Percentiles rank a stretch among this genome's conserved stretches.
Evolutionary conservation across 352 stramenopile genomes (phyloP).

Genomic region (Globisporangium rhizosaccharum): DNA sequence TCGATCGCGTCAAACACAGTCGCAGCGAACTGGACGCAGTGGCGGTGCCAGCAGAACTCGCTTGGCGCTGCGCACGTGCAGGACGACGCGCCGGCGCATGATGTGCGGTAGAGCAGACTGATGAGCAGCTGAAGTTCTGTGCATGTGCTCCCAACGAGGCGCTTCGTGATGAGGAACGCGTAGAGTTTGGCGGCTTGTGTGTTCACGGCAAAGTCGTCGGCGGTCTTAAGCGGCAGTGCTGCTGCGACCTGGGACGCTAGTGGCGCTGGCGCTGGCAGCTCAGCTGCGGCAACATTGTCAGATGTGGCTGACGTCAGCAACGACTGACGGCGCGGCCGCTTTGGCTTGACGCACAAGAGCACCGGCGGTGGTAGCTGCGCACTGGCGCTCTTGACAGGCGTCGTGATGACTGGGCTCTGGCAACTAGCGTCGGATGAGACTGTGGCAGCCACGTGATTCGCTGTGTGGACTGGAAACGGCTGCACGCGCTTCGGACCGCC

Average conservation of each 20-base stretch:
- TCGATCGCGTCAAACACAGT: slow-evolving; percentile 34
- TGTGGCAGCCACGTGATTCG: background rate
- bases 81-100: slow-evolving; percentile 11
- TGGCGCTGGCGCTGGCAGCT: slow-evolving; percentile 10
- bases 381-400: slow-evolving; percentile 6
- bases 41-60: slow-evolving; percentile 41
- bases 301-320: slow-evolving; percentile 2
- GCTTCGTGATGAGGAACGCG: slow-evolving; percentile 41
- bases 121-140: slow-evolving; percentile 37
- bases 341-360: slow-evolving; percentile 13
- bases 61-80: slow-evolving; percentile 9
- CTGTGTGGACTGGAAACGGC: slow-evolving; percentile 1
- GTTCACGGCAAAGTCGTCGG: slow-evolving; percentile 21
- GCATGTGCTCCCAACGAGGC: slow-evolving; percentile 38
- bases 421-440: background rate
- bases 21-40: slow-evolving; percentile 34
- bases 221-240: background rate
- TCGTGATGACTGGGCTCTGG: slow-evolving; percentile 12
- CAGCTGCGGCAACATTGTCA: background rate
- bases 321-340: slow-evolving; percentile 9
- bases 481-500: slow-evolving; percentile 6
- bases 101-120: slow-evolving; percentile 26
- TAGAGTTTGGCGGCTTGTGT: slow-evolving; percentile 41
- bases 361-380: slow-evolving; percentile 2
- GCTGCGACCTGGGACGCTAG: background rate